Evolutionary conservation across 352 stramenopile species (phyloP).

Genomic region (Globisporangium barbulae): DNA sequence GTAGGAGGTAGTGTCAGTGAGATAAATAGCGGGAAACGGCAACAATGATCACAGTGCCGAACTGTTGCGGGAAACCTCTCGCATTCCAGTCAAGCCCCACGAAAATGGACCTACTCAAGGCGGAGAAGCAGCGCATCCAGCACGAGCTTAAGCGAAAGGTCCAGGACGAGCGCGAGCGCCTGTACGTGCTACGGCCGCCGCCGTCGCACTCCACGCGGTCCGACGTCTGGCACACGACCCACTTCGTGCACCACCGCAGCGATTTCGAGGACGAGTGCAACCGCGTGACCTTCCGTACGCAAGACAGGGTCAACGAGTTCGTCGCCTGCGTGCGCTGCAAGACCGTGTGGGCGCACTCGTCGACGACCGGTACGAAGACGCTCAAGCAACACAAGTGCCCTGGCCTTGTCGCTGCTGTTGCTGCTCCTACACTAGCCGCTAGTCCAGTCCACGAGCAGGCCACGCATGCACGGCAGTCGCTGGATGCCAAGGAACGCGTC

Average conservation of each 20-base stretch:
- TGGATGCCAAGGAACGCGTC: neutral
- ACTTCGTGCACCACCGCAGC: conserved; percentile 1
- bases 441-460: neutral
- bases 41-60: too few species aligned
- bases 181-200: conserved; percentile 4
- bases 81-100: neutral
- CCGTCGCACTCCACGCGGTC: neutral
- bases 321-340: conserved; percentile 5
- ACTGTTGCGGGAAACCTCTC: too few species aligned
- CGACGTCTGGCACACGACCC: neutral
- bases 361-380: conserved; percentile 2
- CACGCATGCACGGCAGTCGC: neutral
- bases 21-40: too few species aligned
- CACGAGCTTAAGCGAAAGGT: neutral
- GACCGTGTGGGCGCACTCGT: neutral
- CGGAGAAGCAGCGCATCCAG: conserved; percentile 6
- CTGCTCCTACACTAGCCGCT: neutral
- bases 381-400: conserved; percentile 8
- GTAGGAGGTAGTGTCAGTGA: too few species aligned
- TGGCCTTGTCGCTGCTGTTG: too few species aligned
- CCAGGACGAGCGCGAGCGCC: neutral
- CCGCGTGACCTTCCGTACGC: neutral
- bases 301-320: neutral
- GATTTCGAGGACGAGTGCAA: neutral
- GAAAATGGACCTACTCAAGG: neutral